Conservation (phyloP, 768 basidiomycete species). For the Rhizopogon vulgaris region DNA sequence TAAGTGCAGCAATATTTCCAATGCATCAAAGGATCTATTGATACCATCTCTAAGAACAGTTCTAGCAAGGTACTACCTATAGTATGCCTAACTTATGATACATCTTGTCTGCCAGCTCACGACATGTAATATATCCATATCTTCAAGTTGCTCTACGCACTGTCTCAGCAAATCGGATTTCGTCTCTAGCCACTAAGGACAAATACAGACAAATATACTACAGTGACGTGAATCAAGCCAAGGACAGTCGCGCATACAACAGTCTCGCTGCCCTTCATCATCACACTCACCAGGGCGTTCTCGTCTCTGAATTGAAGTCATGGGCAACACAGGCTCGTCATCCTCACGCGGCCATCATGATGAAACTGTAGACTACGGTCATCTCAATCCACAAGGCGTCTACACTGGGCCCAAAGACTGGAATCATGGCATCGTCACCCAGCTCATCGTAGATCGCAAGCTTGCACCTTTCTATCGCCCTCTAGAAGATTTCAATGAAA, state of each 20-base stretch:
- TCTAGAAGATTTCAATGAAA: constrained; percentile 85
- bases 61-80: no score
- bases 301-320: constrained; percentile 22
- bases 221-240: constrained; percentile 7
- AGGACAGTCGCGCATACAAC: constrained; percentile 2
- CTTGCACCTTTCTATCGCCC: constrained; percentile 97
- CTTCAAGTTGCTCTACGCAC: no score
- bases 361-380: constrained; percentile 79
- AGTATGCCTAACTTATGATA: no score
- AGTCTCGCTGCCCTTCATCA: background rate
- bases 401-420: constrained; percentile 85
- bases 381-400: constrained; percentile 76
- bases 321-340: constrained; percentile 82
- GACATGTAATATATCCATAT: no score
- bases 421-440: constrained; percentile 81
- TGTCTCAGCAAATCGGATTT: no score
- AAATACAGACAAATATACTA: constrained; percentile 7
- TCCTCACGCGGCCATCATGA: constrained; percentile 72
- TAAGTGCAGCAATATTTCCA: no score
- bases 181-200: constrained; percentile 2
- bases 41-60: no score
- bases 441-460: constrained; percentile 81
- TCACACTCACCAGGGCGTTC: background rate
- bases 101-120: no score
- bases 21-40: no score